Evolutionary conservation across 1,284 basidiomycete genomes (phyloP), one percentile per base, ranked within the genome.

Genomic region (Sanghuangporus sanghuang): DNA sequence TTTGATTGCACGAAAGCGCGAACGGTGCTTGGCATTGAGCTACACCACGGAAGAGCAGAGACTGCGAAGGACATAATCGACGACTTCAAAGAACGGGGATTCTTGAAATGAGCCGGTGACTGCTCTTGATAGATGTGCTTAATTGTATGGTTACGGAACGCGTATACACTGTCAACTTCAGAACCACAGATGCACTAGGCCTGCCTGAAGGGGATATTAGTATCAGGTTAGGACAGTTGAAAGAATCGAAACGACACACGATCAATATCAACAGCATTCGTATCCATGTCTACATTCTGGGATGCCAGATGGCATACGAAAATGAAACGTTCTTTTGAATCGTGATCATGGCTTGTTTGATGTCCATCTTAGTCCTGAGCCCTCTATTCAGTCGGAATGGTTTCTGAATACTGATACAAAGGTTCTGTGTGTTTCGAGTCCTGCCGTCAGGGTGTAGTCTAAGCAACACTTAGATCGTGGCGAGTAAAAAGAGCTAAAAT

Each of bases 1-100:
- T 63, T 57, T 39, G 36, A 65, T 42, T 49, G 46, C 2, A n/a
- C 46, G 14, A 58, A 59, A 23, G 56, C 60, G 18, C 38, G 40
- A 21, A 49, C 21, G 18, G 44, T 62, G 12, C 57, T 63, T 9
- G 61, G 61, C 1, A 63, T 65, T 7, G 36, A 59, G 32, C 63
- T 55, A 32, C 35, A 32, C 14, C 23, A 23, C 6, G 54, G 58
- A 49, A 62, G 48, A 38, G 7, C 32, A n/a, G 44, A 44, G 11
- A 59, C 61, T 14, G 44, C 57, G 32, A 58, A 48, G 36, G 64
- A 65, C 39, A 65, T 27, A 27, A 58, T 65, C 32, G 57, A 59
- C n/a, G 48, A 60, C 54, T 57, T 66, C n/a, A 36, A 59, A 18
- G 39, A 42, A 27, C 56, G 61, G 6, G 67, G 67, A 44, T 68